phyloP scores from a whole-genome alignment of 345 rosid genomes.

The Citrus reticulata region DNA sequence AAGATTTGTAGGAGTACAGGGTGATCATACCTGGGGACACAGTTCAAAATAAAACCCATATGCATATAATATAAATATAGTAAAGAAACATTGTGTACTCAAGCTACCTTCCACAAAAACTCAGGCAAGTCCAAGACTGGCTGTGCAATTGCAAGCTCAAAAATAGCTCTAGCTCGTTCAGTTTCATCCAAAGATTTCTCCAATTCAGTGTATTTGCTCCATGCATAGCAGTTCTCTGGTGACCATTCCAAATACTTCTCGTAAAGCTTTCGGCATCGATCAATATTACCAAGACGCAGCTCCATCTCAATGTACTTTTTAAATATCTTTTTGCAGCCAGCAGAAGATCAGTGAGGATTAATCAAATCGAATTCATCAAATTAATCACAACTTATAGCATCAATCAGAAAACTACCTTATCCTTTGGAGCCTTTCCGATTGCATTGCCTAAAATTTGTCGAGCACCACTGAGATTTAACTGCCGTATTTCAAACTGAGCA shows the following conservation, averaged over 20 bases:
- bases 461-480: slow-evolving; percentile 74
- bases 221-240: slow-evolving; percentile 89
- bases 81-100: too few species aligned
- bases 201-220: slow-evolving; percentile 81
- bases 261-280: slow-evolving; percentile 71
- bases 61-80: not conserved
- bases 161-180: slow-evolving; percentile 71
- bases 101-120: slow-evolving; percentile 77
- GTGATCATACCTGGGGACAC: not conserved
- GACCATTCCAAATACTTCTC: slow-evolving; percentile 91
- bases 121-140: slow-evolving; percentile 92
- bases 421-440: slow-evolving; percentile 88
- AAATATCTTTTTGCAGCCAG: slow-evolving; percentile 48
- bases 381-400: not conserved
- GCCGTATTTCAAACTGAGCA: slow-evolving; percentile 89
- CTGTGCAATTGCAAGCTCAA: slow-evolving; percentile 74
- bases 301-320: slow-evolving; percentile 91
- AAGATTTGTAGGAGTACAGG: not conserved
- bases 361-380: not conserved
- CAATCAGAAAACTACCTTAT: slow-evolving; percentile 49
- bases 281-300: slow-evolving; percentile 77
- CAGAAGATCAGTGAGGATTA: slow-evolving; percentile 9
- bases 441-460: slow-evolving; percentile 76
- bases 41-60: not conserved
- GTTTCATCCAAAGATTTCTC: slow-evolving; percentile 74